phyloP scores from a whole-genome alignment of 1,284 basidiomycete genomes.

The Cutaneotrichosporon dermatis region DNA sequence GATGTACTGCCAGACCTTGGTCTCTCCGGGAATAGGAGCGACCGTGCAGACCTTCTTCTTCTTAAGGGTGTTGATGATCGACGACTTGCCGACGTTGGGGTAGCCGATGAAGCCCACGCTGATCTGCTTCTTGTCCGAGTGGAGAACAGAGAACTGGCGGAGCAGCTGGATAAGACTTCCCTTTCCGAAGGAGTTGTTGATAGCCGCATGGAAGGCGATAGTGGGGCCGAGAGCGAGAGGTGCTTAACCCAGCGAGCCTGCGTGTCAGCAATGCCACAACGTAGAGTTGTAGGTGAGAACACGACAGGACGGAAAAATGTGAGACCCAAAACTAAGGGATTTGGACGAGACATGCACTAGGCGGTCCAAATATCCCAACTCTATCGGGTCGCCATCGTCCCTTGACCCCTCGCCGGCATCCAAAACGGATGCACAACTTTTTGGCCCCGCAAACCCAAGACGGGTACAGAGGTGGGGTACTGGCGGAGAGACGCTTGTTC shows the following conservation, averaged over 20 bases:
- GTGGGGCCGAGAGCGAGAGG: conserved; percentile 88
- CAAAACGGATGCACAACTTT: conserved; percentile 43
- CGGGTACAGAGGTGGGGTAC: conserved; percentile 48
- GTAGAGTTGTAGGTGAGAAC: background rate
- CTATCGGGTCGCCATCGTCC: conserved; percentile 45
- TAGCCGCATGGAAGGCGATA: conserved; percentile 96
- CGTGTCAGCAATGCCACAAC: conserved; percentile 12
- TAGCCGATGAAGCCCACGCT: conserved; percentile 97
- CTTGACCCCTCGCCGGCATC: conserved; percentile 42
- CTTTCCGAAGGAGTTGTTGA: conserved; percentile 98
- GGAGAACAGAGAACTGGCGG: conserved; percentile 92
- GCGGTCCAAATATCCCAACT: conserved; percentile 49
- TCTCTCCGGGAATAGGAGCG: conserved; percentile 96
- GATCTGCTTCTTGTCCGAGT: conserved; percentile 99
- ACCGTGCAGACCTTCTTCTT: conserved; percentile 97
- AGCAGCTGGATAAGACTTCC: conserved; percentile 95
- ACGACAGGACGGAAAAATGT: conserved; percentile 5
- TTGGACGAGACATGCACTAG: conserved; percentile 25
- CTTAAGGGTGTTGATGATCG: conserved; percentile 98
- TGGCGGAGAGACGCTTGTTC: conserved; percentile 51
- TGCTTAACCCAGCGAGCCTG: conserved; percentile 96
- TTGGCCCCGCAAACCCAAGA: conserved; percentile 36
- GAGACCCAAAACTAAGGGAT: conserved; percentile 52
- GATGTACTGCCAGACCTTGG: conserved; percentile 99
- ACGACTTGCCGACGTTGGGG: conserved; percentile 96